Evolutionary conservation across 2,329 filamentous ascomycete genomes (phyloP), one percentile per base, ranked within the genome.

Genomic region (Teratosphaeria nubilosa): DNA sequence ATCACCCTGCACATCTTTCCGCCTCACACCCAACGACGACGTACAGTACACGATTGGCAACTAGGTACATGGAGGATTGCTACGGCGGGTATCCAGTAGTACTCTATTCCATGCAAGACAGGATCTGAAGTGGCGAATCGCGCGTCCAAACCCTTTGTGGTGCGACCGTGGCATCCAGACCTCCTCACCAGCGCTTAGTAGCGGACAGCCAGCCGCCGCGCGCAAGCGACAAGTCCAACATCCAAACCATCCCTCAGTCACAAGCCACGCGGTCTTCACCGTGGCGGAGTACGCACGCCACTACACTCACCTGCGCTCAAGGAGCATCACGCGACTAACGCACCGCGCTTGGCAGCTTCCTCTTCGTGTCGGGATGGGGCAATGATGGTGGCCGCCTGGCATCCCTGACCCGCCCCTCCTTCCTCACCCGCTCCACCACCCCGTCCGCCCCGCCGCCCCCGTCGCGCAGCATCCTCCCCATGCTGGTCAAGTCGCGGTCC

Each of bases 281-380:
- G n/a, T 48, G 41, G 41, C 41, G 16, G 41, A 48, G 41, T 48
- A 22, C 16, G 41, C 41, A 48, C 41, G 41, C n/a, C 41, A 20
- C 41, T 5, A 22, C 41, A 48, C n/a, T 9, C 41, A 48, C 41
- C 6, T 48, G 41, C 41, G n/a, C 41, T 22, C 20, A 20, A 14
- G 16, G 41, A n/a, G 6, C n/a, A 48, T 48, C 41, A 48, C 41
- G 41, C 16, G n/a, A 22, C 41, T 48, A 11, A 48, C 41, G 9
- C n/a, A 10, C 20, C 41, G 41, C 41, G n/a, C n/a, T 34, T 50
- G n/a, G 25, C 58, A 55, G 51, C 57, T 61, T 58, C 55, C 59
- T 63, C 51, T 52, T 51, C 55, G 52, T 55, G 37, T 32, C 45
- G 53, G 41, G 31, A 53, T 61, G 59, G 61, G 54, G 55, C 56